Conservation (phyloP, 1,284 basidiomycete species). For the Cerrena zonata region DNA sequence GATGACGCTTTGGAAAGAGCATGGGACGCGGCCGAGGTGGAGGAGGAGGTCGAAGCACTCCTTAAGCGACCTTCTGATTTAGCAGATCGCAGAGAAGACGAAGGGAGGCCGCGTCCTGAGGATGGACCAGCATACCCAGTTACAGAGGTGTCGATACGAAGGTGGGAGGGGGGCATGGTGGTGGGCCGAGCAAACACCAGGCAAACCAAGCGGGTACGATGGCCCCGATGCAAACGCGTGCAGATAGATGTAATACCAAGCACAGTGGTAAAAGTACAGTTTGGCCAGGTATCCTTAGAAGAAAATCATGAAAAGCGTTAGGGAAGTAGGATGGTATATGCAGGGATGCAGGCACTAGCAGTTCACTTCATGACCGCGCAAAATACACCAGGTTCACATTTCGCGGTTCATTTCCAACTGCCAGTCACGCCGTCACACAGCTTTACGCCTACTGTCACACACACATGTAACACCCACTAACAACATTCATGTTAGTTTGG, state of each 20-base stretch:
- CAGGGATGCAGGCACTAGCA: no score
- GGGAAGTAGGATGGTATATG: not conserved
- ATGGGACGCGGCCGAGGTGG: constrained; percentile 15
- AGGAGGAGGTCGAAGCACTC: constrained; percentile 23
- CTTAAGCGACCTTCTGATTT: constrained; percentile 15
- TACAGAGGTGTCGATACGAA: constrained; percentile 43
- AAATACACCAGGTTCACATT: no score
- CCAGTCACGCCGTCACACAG: no score
- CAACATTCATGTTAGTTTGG: no score
- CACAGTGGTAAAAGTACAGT: not conserved
- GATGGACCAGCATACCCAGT: constrained; percentile 30
- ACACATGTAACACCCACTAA: no score
- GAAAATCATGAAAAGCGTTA: not conserved
- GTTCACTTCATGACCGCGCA: not conserved
- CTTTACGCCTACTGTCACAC: no score
- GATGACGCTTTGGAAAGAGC: constrained; percentile 10
- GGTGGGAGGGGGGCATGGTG: constrained; percentile 35
- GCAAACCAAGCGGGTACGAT: no score
- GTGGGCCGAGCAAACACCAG: no score
- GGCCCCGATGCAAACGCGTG: not conserved
- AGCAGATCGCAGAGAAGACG: constrained; percentile 14
- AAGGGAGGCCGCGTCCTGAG: constrained; percentile 23
- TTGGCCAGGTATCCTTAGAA: not conserved
- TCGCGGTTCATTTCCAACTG: no score
- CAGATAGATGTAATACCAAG: not conserved